Percentiles rank a stretch among this genome's conserved stretches.
These are phyloP conservation scores for Chrysopogon serrulatus DNA, from an alignment of 176 grass and related monocot species.

Conservation along the genomic window DNA sequence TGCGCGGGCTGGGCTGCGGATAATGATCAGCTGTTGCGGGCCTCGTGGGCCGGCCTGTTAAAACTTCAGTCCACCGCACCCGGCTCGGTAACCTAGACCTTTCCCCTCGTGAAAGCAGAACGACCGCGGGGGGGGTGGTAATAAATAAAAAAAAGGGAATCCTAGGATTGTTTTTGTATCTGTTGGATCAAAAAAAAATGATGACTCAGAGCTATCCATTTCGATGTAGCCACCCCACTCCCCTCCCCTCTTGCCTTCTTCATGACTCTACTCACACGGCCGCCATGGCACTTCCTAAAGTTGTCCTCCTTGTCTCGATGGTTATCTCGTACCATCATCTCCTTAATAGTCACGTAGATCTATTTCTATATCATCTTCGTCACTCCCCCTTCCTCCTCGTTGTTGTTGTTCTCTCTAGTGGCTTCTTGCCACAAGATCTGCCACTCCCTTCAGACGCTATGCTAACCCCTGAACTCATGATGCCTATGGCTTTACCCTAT, in stretches of 20 bases:
- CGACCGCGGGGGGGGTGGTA: too few species aligned
- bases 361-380: background rate
- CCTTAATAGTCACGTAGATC: background rate
- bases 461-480: background rate
- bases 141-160: too few species aligned
- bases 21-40: background rate
- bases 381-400: background rate
- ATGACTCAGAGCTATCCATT: too few species aligned
- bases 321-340: background rate
- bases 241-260: background rate
- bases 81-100: background rate
- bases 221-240: background rate
- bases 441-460: background rate
- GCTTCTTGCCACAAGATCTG: background rate
- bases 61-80: background rate
- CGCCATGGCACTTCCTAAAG: background rate
- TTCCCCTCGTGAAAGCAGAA: background rate
- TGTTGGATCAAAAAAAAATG: too few species aligned
- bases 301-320: background rate
- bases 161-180: too few species aligned
- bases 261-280: background rate
- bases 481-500: background rate
- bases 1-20: background rate
- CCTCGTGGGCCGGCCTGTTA: background rate
- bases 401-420: background rate